Base-by-base conservation (phyloP, 768 basidiomycete genomes). In the Boletellus emodensis region DNA sequence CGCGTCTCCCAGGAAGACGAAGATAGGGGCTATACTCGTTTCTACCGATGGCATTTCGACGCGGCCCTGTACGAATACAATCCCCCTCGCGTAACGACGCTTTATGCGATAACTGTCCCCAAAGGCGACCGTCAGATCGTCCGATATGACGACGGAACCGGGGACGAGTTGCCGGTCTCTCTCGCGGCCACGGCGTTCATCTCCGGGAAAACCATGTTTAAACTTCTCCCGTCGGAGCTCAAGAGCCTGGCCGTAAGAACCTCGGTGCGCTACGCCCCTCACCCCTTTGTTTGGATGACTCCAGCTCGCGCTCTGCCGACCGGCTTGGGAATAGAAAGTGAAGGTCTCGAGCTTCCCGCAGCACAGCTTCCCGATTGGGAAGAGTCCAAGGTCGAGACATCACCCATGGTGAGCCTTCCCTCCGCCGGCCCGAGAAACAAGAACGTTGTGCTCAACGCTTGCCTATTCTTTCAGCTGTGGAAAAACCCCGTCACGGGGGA, bases 21-120 rank as follows among this genome's bases (percentile, higher is more conserved):
- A 58, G 81, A 70, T 7, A 76, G 78, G 46, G 90, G 90, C n/a
- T 67, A 76, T 40, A 94, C 91, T 15, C 79, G 91, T 35, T 94
- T 87, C 76, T 93, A 91, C 67, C 76, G 91, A 44, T 93, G 91
- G 90, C 90, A 94, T 66, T 92, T 94, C 67, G 92, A 94, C 58
- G 91, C 93, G 1, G 90, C 90, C 2, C 70, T 91, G 34, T 89
- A 88, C 63, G 81, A 85, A 48, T 74, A 85, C 12, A 80, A 81
- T 20, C 88, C 88, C n/a, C 91, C 92, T 4, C 84, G 78, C 55
- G 91, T 89, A 36, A 94, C 93, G 5, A 90, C 90, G 1, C 79
- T 94, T 18, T 92, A 91, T 58, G 89, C 83, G 1, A 75, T 94
- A 54, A 73, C 60, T 3, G 84, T 94, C 0, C 93, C 92, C 3